Conservation (phyloP, 2,329 filamentous ascomycete genomes). For the Aspergillus ibericus region DNA sequence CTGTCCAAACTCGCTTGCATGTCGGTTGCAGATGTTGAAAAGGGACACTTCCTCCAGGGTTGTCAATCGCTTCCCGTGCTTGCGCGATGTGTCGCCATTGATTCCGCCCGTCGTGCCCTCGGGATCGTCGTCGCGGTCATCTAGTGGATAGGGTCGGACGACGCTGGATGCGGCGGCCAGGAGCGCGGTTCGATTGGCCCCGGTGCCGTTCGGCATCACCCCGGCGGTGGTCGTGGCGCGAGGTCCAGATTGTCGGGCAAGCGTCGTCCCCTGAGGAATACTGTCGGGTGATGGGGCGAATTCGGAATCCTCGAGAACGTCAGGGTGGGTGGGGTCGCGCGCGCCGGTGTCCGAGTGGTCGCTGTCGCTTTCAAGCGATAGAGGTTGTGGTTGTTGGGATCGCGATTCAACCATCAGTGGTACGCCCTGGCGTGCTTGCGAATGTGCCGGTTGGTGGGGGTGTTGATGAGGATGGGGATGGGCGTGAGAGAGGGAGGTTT, state of each 20-base stretch:
- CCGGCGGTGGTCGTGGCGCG: neutral
- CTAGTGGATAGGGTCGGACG: neutral
- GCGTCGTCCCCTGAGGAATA: neutral
- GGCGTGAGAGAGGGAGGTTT: neutral
- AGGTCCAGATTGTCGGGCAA: neutral
- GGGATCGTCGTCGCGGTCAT: neutral
- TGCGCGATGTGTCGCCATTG: slow-evolving; percentile 24
- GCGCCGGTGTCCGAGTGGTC: neutral
- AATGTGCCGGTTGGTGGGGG: neutral
- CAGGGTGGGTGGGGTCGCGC: neutral
- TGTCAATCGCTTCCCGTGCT: slow-evolving; percentile 41
- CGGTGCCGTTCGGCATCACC: neutral
- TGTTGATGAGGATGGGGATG: neutral
- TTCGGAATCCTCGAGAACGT: neutral
- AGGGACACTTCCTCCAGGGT: slow-evolving; percentile 42
- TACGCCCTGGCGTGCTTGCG: slow-evolving; percentile 1
- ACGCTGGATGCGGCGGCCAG: neutral
- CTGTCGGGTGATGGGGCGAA: neutral
- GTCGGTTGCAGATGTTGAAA: slow-evolving; percentile 43
- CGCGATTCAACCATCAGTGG: neutral
- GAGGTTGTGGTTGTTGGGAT: neutral
- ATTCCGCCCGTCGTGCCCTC: neutral
- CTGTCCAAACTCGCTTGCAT: slow-evolving; percentile 38
- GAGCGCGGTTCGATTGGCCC: neutral
- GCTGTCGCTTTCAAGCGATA: slow-evolving; percentile 1